Evolutionary conservation across 495 filamentous ascomycete genomes (phyloP), one percentile per base, ranked within the genome.

Genomic region (Penicillium herquei): DNA sequence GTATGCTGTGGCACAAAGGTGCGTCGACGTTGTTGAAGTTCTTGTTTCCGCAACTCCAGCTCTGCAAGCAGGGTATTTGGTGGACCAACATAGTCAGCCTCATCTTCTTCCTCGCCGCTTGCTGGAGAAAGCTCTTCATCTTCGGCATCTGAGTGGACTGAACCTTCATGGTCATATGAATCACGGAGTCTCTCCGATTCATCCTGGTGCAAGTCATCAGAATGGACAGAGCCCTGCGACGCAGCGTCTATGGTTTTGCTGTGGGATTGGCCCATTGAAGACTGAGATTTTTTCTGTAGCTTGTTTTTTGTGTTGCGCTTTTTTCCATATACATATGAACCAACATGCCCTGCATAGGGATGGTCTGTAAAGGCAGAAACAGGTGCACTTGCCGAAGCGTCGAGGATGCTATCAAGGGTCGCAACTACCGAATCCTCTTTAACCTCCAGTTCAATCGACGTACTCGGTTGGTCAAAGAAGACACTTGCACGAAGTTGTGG

Each of bases 281-380:
- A 58, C 33, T 64, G 62, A 16, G 64, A 65, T 11, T 56, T 35
- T 14, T 53, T 63, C 13, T 64, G 58, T 46, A 62, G 49, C 43
- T 55, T 63, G 42, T 66, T 58, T 40, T 51, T 62, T 7, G 63
- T 34, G 26, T 61, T 54, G 50, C 58, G 62, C 30, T 73, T 70
- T 46, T 69, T 65, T 1, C 81, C 81, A 60, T 90, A 89, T 0
- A 90, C 81, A 60, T 89, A 82, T 1, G 79, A 65, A 46, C 87
- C 87, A 13, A 87, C 65, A 34, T 84, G 82, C 12, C 92, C 93
- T 31, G 86, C 88, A 55, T 89, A 89, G 9, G 88, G 87, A 69
- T 98, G 94, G 65, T 98, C 92, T 0, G 91, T 96, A 63, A 97
- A 98, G 47, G 94, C 94, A 41, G 80, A 90, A 41, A 96, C 90